phyloP scores from a whole-genome alignment of 1,284 basidiomycete genomes.

The Abortiporus biennis region DNA sequence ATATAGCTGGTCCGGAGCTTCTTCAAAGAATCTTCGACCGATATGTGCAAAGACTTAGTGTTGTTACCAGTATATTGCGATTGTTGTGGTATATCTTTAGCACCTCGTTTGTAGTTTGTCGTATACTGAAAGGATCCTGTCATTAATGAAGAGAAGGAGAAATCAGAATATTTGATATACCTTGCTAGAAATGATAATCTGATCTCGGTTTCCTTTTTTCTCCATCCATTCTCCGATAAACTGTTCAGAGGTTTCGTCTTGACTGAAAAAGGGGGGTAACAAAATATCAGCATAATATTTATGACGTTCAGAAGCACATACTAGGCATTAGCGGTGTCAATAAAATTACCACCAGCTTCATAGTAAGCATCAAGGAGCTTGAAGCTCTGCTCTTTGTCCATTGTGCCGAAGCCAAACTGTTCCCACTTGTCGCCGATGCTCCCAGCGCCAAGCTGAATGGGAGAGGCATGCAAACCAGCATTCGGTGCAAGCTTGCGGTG shows the following conservation, averaged over 20 bases:
- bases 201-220: constrained; percentile 10
- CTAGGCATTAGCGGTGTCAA: too few species aligned
- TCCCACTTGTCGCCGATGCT: constrained; percentile 42
- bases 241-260: constrained; percentile 11
- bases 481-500: too few species aligned
- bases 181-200: constrained; percentile 13
- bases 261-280: constrained; percentile 3
- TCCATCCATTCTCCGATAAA: constrained; percentile 16
- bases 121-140: constrained; percentile 23
- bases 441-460: constrained; percentile 37
- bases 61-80: constrained; percentile 30
- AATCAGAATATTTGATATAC: background rate
- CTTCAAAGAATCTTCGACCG: constrained; percentile 19
- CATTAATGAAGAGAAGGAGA: background rate
- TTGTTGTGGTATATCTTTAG: constrained; percentile 16
- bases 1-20: constrained; percentile 35
- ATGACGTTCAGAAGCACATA: constrained; percentile 7
- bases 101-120: constrained; percentile 19
- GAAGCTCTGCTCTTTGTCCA: constrained; percentile 27
- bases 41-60: constrained; percentile 4
- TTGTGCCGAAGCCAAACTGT: constrained; percentile 27
- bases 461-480: background rate
- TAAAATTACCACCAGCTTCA: too few species aligned
- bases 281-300: constrained; percentile 1
- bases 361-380: too few species aligned